Conservation (phyloP, 1,284 basidiomycete species). For the Takashimella tepidaria region DNA sequence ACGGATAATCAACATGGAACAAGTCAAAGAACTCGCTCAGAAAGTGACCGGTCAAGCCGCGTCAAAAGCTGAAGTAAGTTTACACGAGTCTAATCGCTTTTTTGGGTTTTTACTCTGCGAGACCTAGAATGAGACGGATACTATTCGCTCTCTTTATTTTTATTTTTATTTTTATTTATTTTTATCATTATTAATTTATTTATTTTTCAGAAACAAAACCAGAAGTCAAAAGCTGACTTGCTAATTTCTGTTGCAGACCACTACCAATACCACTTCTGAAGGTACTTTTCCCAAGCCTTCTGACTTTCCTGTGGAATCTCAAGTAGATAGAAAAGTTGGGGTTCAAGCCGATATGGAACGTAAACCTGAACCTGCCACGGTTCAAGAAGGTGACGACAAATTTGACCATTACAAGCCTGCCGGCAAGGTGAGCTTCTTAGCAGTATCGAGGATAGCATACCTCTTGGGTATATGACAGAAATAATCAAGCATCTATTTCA, state of each 20-base stretch:
- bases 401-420: conserved; percentile 47
- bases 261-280: conserved; percentile 9
- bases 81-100: too few relatives aligned
- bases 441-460: too few relatives aligned
- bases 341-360: conserved; percentile 39
- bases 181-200: too few relatives aligned
- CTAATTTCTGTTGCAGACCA: conserved; percentile 5
- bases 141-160: too few relatives aligned
- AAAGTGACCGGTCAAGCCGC: conserved; percentile 13
- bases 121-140: too few relatives aligned
- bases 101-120: too few relatives aligned
- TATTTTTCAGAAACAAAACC: conserved; percentile 1
- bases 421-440: conserved; percentile 25
- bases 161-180: too few relatives aligned
- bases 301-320: conserved; percentile 35
- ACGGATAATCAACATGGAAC: conserved; percentile 18
- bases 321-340: conserved; percentile 34
- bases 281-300: conserved; percentile 35
- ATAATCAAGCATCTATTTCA: too few relatives aligned
- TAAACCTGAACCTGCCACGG: conserved; percentile 30
- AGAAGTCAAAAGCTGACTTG: conserved; percentile 8
- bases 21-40: conserved; percentile 12
- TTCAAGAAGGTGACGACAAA: conserved; percentile 44
- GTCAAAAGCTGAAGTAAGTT: conserved; percentile 3
- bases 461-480: too few relatives aligned